Base-by-base conservation (phyloP, 495 filamentous ascomycete species). In the Aspergillus funiculosus region DNA sequence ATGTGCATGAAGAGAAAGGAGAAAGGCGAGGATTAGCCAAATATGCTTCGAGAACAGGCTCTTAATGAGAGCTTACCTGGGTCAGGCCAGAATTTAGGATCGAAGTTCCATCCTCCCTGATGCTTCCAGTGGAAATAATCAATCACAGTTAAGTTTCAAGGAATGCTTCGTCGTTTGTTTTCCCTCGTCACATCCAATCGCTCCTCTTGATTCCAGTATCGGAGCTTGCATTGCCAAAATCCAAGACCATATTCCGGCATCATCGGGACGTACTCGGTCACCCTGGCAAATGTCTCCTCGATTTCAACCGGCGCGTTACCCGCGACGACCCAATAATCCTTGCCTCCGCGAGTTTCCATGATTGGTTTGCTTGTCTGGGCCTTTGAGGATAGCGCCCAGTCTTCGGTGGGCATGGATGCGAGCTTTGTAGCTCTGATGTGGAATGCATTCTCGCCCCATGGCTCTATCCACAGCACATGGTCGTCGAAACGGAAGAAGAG, bases 221-320 rank as follows among this genome's bases (percentile, higher is more conserved):
- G 69, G 19, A 80, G 63, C 57, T 79, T 80, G 57, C 76, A 78
- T 46, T 81, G 77, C 77, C 78, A 81, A 51, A 79, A 81, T 0
- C 78, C 78, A 14, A 79, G 67, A 5, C 78, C 78, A 39, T 78
- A 80, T 40, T 80, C 77, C 1, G 78, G 78, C 78, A 81, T 81
- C 72, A 74, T 74, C 0, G 78, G 78, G 0, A 72, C 75, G 31
- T 64, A 68, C 2, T 77, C 78, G 0, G 75, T 74, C 10, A 67
- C 71, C 11, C 54, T 57, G 5, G 69, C 66, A 57, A 80, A 81
- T 0, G 69, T 63, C 46, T 75, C 60, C 19, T 66, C 69, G 41
- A 80, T 78, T 31, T 78, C 69, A 0, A 64, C 63, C 0, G 76
- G 76, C 2, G 56, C 66, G 38, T 77, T 71, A 4, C 74, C 76